These are phyloP conservation scores for Glycine tomentella DNA, from an alignment of 306 rosid genomes.

Conservation along the genomic window DNA sequence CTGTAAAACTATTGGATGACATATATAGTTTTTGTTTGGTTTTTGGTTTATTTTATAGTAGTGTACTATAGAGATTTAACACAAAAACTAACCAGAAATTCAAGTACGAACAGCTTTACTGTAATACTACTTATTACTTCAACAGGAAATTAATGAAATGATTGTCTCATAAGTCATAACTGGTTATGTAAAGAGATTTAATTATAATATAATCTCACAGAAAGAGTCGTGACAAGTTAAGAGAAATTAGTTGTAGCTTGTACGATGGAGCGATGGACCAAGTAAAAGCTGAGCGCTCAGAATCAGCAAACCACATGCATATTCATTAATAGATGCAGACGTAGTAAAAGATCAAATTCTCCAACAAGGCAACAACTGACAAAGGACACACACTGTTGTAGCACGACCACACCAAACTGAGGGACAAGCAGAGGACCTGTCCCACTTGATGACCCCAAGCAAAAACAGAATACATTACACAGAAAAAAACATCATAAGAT, in stretches of 20 bases:
- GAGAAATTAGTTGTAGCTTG: not conserved
- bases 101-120: not conserved
- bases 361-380: not conserved
- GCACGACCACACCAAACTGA: slow-evolving; percentile 4
- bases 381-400: not conserved
- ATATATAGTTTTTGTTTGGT: no score
- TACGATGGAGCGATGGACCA: not conserved
- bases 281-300: not conserved
- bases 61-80: not conserved
- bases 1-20: no score
- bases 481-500: not conserved
- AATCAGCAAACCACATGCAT: slow-evolving; percentile 11
- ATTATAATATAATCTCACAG: slow-evolving; percentile 8
- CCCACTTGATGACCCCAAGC: slow-evolving; percentile 7
- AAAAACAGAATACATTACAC: slow-evolving; percentile 4
- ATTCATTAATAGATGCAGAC: slow-evolving; percentile 16
- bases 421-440: not conserved
- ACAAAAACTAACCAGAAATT: not conserved
- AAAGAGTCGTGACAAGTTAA: not conserved
- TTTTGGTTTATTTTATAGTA: no score
- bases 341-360: slow-evolving; percentile 11
- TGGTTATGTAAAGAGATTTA: not conserved
- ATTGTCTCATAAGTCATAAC: slow-evolving; percentile 16
- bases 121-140: not conserved
- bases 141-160: not conserved